Percentiles rank a stretch among this genome's conserved stretches.
Conservation (phyloP, 148 eudicot genomes). For the Pouteria glomerata region DNA sequence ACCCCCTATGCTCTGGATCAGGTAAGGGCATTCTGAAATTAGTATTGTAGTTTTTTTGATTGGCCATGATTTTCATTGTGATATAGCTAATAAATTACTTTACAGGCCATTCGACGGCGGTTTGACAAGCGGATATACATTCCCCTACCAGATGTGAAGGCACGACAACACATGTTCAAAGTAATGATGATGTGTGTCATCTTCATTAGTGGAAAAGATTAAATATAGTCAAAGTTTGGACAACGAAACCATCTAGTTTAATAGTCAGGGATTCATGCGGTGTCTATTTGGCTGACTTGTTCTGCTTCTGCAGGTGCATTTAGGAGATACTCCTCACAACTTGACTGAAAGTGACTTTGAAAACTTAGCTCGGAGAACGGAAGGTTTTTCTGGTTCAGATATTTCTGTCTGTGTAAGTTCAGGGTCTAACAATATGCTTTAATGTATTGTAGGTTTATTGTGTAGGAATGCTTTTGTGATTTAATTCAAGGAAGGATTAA, state of each 20-base stretch:
- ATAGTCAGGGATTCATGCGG: not conserved
- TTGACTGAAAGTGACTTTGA: conserved; percentile 89
- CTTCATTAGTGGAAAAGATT: not conserved
- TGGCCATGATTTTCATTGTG: not conserved
- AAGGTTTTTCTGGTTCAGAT: conserved; percentile 98
- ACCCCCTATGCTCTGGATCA: conserved; percentile 98
- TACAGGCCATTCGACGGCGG: conserved; percentile 89
- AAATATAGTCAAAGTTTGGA: not conserved
- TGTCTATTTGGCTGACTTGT: conserved; percentile 2
- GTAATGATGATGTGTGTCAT: conserved; percentile 27
- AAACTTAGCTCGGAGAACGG: conserved; percentile 68
- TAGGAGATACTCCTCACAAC: conserved; percentile 96
- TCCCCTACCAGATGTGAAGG: conserved; percentile 94
- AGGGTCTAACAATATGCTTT: not conserved
- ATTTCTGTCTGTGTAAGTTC: conserved; percentile 90
- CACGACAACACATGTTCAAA: conserved; percentile 97
- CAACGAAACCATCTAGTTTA: not conserved
- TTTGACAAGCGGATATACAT: conserved; percentile 98
- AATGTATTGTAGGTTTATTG: not conserved
- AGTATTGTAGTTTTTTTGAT: not conserved
- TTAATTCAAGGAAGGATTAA: not conserved
- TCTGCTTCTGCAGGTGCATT: conserved; percentile 68
- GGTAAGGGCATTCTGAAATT: conserved; percentile 31
- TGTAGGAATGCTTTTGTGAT: not conserved
- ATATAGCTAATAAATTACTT: conserved; percentile 11